Base-by-base conservation (phyloP, 2,329 filamentous ascomycete species). In the Trichoderma atrobrunneum region DNA sequence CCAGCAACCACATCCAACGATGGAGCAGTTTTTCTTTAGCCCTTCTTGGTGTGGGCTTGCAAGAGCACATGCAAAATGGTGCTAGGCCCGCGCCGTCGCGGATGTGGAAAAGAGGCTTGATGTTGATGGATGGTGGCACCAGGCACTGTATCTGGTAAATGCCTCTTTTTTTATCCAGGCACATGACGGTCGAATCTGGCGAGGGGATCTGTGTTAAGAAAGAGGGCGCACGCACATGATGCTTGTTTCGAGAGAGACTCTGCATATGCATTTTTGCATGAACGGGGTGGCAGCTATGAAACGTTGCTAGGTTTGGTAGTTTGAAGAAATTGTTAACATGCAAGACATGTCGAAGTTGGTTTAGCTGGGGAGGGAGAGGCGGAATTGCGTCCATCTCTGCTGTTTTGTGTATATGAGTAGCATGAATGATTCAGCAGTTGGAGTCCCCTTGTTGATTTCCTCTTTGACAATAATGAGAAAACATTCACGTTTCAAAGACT, bases 41-140 rank as follows among this genome's bases (percentile, higher is more conserved):
- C 21, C 21, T 62, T 39, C 16, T 62, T 36, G 60, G 60, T 62
- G 60, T 62, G 60, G 59, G n/a, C 63, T 24, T 51, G 43, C 43
- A n/a, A 48, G 43, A 43, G 60, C 32, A 63, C 36, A 63, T 30
- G 48, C 48, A 30, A 28, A 64, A 30, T 43, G 26, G 57, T 70
- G 67, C 57, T 70, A 70, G 67, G 67, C 67, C 61, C 67, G 67
- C 67, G 56, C 57, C 67, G 67, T 62, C 39, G 67, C 67, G 67
- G 24, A 54, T 56, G 36, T 39, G 36, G 16, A 43, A 69, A 51
- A 36, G 34, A 32, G 21, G 51, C 30, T 57, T 34, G 64, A 66
- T 65, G 28, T 48, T 16, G 48, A 28, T 26, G 43, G 48, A 12
- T 51, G 48, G 48, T 54, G 63, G 43, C 63, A n/a, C 43, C n/a